A percentile compares a stretch with the other conserved stretches of the same genome.
Conservation (phyloP, 1,284 basidiomycete genomes). For the Leccinum ponderosum region DNA sequence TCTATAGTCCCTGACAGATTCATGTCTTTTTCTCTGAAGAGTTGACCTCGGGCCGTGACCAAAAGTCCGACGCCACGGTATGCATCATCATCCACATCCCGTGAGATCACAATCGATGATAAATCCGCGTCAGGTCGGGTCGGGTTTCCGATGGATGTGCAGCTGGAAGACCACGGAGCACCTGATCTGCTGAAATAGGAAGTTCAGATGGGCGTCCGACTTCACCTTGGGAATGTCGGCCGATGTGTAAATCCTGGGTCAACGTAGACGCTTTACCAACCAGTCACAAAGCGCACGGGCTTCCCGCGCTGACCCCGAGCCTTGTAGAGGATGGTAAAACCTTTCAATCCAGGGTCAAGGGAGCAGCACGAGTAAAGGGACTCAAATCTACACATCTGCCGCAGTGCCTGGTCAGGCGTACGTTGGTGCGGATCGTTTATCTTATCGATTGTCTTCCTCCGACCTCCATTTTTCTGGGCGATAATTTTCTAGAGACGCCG, state of each 20-base stretch:
- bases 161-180: conserved; percentile 73
- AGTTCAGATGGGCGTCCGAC: conserved; percentile 51
- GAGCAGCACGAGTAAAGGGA: conserved; percentile 63
- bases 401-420: neutral
- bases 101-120: neutral
- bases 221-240: conserved; percentile 76
- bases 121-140: conserved; percentile 31
- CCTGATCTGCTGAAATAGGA: conserved; percentile 71
- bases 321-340: conserved; percentile 62
- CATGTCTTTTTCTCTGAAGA: conserved; percentile 76
- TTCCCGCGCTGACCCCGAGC: conserved; percentile 49
- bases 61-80: conserved; percentile 77
- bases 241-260: conserved; percentile 72
- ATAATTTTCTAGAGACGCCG: conserved; percentile 52
- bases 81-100: conserved; percentile 62
- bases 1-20: conserved; percentile 77
- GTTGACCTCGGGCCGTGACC: conserved; percentile 81
- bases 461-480: conserved; percentile 60
- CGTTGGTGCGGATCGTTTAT: conserved; percentile 3
- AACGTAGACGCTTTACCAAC: conserved; percentile 78
- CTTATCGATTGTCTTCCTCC: neutral
- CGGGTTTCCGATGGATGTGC: conserved; percentile 68
- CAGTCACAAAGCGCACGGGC: conserved; percentile 73
- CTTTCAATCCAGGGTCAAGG: conserved; percentile 65
- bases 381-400: conserved; percentile 50